phyloP scores from a whole-genome alignment of 306 rosid genomes.

The Vigna reflexopilosa region DNA sequence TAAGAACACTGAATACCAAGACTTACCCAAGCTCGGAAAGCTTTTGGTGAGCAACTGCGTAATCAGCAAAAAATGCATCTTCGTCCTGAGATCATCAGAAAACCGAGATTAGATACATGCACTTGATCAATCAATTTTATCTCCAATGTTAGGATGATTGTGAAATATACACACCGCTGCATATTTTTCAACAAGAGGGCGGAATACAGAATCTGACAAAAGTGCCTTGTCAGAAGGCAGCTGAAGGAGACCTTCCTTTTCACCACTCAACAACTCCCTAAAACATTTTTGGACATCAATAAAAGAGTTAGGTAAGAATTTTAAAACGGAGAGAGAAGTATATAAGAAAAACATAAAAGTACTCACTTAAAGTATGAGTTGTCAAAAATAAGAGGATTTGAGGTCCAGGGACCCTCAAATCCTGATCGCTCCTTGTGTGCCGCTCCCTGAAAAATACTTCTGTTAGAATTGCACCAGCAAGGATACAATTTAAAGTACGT shows the following conservation, averaged over 20 bases:
- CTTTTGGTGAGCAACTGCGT: slow-evolving; percentile 72
- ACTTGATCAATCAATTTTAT: not conserved
- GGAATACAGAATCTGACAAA: slow-evolving; percentile 82
- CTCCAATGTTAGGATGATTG: too few relatives aligned
- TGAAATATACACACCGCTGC: slow-evolving; percentile 66
- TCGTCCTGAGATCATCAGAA: slow-evolving; percentile 64
- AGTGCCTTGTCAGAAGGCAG: slow-evolving; percentile 88
- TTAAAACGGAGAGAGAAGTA: accelerated
- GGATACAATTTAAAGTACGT: too few relatives aligned
- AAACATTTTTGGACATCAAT: not conserved
- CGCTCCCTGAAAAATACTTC: slow-evolving; percentile 64
- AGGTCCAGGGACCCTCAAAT: slow-evolving; percentile 97
- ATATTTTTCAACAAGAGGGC: slow-evolving; percentile 96
- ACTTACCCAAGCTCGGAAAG: slow-evolving; percentile 96
- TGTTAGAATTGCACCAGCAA: not conserved
- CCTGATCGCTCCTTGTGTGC: slow-evolving; percentile 99
- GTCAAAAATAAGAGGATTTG: slow-evolving; percentile 88
- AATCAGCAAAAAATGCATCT: slow-evolving; percentile 86
- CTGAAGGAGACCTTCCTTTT: slow-evolving; percentile 87
- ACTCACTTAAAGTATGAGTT: slow-evolving; percentile 85
- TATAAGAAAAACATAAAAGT: too few relatives aligned
- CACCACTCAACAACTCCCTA: slow-evolving; percentile 82
- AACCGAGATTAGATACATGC: not conserved
- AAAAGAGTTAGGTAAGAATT: not conserved
- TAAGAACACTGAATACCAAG: not conserved